Evolutionary conservation across 257 asterid genomes (phyloP), one percentile per base, ranked within the genome.

Genomic region (Plantago major): DNA sequence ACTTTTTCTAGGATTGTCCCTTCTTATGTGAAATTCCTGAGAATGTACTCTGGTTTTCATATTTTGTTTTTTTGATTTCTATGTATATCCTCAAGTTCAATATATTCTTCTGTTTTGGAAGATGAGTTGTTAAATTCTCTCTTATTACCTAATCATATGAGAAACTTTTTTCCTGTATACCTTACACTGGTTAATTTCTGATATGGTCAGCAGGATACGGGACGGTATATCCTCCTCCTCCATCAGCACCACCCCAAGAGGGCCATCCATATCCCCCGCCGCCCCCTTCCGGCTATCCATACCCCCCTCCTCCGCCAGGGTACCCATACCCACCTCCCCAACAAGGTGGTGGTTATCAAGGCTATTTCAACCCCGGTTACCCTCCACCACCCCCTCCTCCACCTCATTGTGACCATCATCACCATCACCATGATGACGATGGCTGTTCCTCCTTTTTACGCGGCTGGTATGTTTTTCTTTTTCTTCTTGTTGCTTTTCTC

Each of bases 341-440:
- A 59, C 74, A 74, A 22, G 82, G 63, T 7, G 83, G 75, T 19
- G 82, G 81, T 60, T 87, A 87, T 69, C 95, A 87, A 72, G 92
- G 82, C 18, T 86, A 83, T 65, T 86, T 86, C 77, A 65, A 76
- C 70, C 86, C 73, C 28, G 79, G 79, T 5, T 75, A 62, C 28
- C 80, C 76, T 10, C 84, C 76, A 0, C 84, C 76, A 0, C 81
- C 84, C 0, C 82, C 76, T 3, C 82, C 74, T 0, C 83, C 84
- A 0, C 62, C 76, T 28, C 83, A 78, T 42, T 75, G 67, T 45
- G 82, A 81, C 9, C 87, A 84, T 76, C 73, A 78, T 52, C 89
- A 79, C 69, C 18, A 54, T 42, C 11, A 74, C 50, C 75, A 81
- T 46, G 73, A 63, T 50, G 60, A 47, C 37, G 42, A 77, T 60